Evolutionary conservation across 805 yeast species (phyloP).

Genomic region (Myxozyma geophila): DNA sequence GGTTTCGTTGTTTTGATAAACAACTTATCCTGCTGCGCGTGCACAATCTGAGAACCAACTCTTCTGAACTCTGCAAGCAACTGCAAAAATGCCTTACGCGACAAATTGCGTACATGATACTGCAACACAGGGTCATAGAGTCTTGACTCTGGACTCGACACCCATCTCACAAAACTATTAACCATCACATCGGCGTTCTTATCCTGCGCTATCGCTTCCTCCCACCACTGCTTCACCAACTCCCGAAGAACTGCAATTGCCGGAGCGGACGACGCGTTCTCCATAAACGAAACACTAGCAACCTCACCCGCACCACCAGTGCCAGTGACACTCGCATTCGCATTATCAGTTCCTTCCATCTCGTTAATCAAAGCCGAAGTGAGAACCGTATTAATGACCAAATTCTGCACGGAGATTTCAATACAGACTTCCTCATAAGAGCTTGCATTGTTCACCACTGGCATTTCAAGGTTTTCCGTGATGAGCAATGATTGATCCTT

Average conservation of each 20-base stretch:
- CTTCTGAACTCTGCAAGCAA: slow-evolving; percentile 75
- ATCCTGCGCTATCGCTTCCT: slow-evolving; percentile 72
- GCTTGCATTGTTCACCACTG: slow-evolving; percentile 75
- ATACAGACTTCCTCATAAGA: slow-evolving; percentile 76
- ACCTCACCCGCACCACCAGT: slow-evolving; percentile 33
- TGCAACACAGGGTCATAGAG: slow-evolving; percentile 79
- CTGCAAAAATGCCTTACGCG: slow-evolving; percentile 81
- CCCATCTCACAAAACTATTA: slow-evolving; percentile 83
- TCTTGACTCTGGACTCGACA: slow-evolving; percentile 71
- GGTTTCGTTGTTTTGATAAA: slow-evolving; percentile 74
- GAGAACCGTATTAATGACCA: slow-evolving; percentile 83
- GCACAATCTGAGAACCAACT: slow-evolving; percentile 78
- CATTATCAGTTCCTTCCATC: slow-evolving; percentile 82
- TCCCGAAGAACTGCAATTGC: slow-evolving; percentile 72
- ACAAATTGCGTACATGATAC: slow-evolving; percentile 84
- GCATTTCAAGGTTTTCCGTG: slow-evolving; percentile 66
- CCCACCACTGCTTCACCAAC: slow-evolving; percentile 92
- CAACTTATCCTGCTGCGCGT: slow-evolving; percentile 77
- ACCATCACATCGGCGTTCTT: slow-evolving; percentile 81
- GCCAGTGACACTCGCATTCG: slow-evolving; percentile 52
- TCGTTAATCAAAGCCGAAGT: slow-evolving; percentile 84
- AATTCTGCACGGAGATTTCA: slow-evolving; percentile 77
- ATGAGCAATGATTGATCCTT: slow-evolving; percentile 58
- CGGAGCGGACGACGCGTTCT: slow-evolving; percentile 79
- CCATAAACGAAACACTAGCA: slow-evolving; percentile 56